A percentile compares a stretch with the other conserved stretches of the same genome.
phyloP scores from a whole-genome alignment of 441 rosid species.

The Kokia cookei region DNA sequence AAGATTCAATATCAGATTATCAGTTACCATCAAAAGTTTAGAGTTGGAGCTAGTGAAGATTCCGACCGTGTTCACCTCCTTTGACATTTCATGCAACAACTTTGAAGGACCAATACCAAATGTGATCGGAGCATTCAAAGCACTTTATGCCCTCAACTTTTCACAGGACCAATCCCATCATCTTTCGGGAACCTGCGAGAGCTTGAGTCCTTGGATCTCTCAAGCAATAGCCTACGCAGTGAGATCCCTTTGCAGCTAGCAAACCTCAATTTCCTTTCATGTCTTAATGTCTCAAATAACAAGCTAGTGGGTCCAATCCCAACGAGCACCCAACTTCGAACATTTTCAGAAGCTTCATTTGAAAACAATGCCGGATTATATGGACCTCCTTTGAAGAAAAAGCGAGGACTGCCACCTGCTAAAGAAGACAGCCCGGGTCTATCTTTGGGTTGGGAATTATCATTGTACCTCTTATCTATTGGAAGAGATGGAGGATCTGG shows the following conservation, averaged over 20 bases:
- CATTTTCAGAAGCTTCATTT: conserved; percentile 26
- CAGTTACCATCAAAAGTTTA: conserved; percentile 40
- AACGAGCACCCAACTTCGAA: conserved; percentile 12
- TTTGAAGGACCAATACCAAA: conserved; percentile 36
- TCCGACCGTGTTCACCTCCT: conserved; percentile 32
- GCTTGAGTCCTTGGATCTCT: conserved; percentile 46
- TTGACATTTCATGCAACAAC: conserved; percentile 38
- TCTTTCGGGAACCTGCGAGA: conserved; percentile 12
- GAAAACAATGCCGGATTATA: conserved; percentile 30
- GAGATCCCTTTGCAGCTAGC: conserved; percentile 27
- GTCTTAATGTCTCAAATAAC: conserved; percentile 32
- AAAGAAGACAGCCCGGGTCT: conserved; percentile 12
- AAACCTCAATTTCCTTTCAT: conserved; percentile 27
- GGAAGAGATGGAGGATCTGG: conserved; percentile 22
- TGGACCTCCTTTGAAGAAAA: conserved; percentile 27
- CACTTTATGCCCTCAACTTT: conserved; percentile 29
- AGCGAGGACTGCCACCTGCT: background rate
- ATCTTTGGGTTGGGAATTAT: conserved; percentile 17
- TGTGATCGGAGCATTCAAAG: conserved; percentile 20
- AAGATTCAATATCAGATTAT: too few species aligned
- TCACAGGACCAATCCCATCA: conserved; percentile 26
- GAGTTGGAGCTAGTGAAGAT: conserved; percentile 40
- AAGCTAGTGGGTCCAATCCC: conserved; percentile 41
- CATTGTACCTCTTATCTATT: conserved; percentile 12
- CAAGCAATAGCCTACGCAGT: conserved; percentile 16